Conservation (phyloP, 495 filamentous ascomycete genomes). For the Penicillium odoratum region DNA sequence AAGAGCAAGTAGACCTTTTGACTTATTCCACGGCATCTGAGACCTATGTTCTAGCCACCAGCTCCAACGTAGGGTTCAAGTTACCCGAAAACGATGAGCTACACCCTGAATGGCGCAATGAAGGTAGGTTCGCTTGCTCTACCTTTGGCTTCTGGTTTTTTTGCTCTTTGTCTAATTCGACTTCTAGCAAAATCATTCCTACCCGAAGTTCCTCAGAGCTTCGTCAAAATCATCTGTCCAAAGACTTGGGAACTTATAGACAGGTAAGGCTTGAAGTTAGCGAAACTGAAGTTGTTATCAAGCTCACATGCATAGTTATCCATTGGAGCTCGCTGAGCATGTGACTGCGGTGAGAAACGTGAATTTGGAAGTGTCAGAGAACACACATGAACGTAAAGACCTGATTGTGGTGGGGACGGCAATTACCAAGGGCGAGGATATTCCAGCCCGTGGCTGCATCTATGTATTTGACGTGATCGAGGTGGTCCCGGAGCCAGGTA, state of each 20-base stretch:
- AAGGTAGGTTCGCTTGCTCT: slow-evolving; percentile 53
- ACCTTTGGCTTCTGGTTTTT: no score
- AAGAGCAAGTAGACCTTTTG: slow-evolving; percentile 69
- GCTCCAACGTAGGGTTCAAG: slow-evolving; percentile 64
- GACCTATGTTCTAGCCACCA: slow-evolving; percentile 76
- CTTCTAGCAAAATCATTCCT: slow-evolving; percentile 54
- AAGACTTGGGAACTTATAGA: slow-evolving; percentile 77
- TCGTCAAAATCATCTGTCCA: slow-evolving; percentile 71
- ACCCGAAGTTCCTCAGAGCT: slow-evolving; percentile 65
- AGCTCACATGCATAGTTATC: slow-evolving; percentile 30
- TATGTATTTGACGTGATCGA: slow-evolving; percentile 90
- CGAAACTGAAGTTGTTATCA: background rate
- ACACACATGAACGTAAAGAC: slow-evolving; percentile 78
- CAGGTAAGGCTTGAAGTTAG: slow-evolving; percentile 39
- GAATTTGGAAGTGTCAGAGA: slow-evolving; percentile 85
- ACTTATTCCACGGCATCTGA: slow-evolving; percentile 72
- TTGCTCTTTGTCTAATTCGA: slow-evolving; percentile 16
- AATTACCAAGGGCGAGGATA: slow-evolving; percentile 81
- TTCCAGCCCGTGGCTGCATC: slow-evolving; percentile 77
- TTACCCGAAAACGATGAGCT: slow-evolving; percentile 82
- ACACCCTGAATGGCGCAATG: slow-evolving; percentile 74
- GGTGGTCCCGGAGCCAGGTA: slow-evolving; percentile 85
- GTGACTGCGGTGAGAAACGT: slow-evolving; percentile 80
- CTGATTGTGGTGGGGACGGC: slow-evolving; percentile 85
- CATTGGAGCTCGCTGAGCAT: slow-evolving; percentile 68